Evolutionary conservation across 495 filamentous ascomycete genomes (phyloP), one percentile per base, ranked within the genome.

Genomic region (Xylaria cubensis): DNA sequence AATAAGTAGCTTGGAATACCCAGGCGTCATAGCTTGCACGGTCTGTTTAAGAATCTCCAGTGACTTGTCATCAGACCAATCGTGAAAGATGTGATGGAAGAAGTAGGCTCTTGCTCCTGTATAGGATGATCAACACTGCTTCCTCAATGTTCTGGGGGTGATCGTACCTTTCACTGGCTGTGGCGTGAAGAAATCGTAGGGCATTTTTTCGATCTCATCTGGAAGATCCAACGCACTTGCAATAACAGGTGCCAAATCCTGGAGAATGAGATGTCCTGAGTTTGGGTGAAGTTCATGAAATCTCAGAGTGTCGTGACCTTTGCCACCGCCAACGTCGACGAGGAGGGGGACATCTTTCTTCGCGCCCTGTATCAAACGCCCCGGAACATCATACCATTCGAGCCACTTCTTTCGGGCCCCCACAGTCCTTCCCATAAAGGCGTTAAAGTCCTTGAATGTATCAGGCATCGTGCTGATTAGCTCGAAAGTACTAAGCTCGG

Each of bases 271-370:
- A 24, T 17, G 36, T 21, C 41, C 61, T 0, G 21, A 6, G 21
- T 39, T 24, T 9, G 82, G 80, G 59, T 72, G 77, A 19, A 73
- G 75, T 12, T 55, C 68, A 6, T 71, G 63, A 48, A 84, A 80
- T 13, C 66, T 74, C 17, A 65, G 32, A n/a, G 82, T 51, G 51
- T 81, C 78, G 64, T 83, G 79, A 10, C 83, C 83, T 17, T 68
- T 72, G 19, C 79, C 79, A 3, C 82, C 83, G 26, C 79, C 82
- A 2, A 85, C 74, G 64, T 85, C 83, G 8, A 85, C 82, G n/a
- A 84, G 55, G 10, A 84, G 32, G 21, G 61, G 36, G 15, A 7
- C 41, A 21, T 64, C 61, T 42, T 42, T 32, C 17, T 15, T 44
- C 39, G 61, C 61, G 61, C 41, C 61, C 19, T 46, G 36, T 9